Percentiles rank a stretch among this genome's conserved stretches.
Conservation (phyloP, 495 filamentous ascomycete species). For the Penicillium cinerascens region DNA sequence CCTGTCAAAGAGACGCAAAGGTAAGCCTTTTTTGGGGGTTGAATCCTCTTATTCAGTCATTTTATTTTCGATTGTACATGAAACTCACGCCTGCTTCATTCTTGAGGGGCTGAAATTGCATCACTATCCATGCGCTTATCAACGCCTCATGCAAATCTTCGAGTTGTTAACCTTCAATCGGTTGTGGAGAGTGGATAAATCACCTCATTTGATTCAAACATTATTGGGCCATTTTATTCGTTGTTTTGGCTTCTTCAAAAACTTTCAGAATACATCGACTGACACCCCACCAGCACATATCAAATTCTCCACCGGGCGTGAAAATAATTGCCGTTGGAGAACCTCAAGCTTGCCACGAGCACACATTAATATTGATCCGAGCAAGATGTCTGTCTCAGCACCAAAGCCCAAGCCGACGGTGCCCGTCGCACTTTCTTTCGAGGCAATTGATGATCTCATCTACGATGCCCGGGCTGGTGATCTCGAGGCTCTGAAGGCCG, state of each 20-base stretch:
- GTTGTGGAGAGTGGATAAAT: neutral
- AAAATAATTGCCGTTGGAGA: neutral
- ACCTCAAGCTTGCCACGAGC: neutral
- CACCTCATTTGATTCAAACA: neutral
- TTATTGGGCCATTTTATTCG: neutral
- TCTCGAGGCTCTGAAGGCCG: slow-evolving; percentile 59
- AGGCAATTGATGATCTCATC: slow-evolving; percentile 83
- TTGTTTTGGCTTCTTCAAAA: neutral
- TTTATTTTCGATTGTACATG: neutral
- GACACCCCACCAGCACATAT: slow-evolving; percentile 8
- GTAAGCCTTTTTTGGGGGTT: slow-evolving; percentile 5
- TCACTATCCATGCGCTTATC: slow-evolving; percentile 18
- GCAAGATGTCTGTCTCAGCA: slow-evolving; percentile 16
- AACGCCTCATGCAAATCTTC: slow-evolving; percentile 8
- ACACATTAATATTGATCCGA: neutral
- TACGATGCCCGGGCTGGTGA: slow-evolving; percentile 79
- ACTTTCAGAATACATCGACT: neutral
- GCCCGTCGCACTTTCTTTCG: slow-evolving; percentile 54
- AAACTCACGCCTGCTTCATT: neutral
- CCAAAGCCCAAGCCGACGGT: slow-evolving; percentile 30
- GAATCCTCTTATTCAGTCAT: neutral
- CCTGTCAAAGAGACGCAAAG: slow-evolving; percentile 15
- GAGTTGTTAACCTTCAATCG: neutral
- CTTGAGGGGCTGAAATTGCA: neutral
- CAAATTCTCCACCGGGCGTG: slow-evolving; percentile 4